A percentile compares a stretch with the other conserved stretches of the same genome.
Evolutionary conservation across 2,329 filamentous ascomycete genomes (phyloP).

Genomic region (Cordyceps fumosorosea): DNA sequence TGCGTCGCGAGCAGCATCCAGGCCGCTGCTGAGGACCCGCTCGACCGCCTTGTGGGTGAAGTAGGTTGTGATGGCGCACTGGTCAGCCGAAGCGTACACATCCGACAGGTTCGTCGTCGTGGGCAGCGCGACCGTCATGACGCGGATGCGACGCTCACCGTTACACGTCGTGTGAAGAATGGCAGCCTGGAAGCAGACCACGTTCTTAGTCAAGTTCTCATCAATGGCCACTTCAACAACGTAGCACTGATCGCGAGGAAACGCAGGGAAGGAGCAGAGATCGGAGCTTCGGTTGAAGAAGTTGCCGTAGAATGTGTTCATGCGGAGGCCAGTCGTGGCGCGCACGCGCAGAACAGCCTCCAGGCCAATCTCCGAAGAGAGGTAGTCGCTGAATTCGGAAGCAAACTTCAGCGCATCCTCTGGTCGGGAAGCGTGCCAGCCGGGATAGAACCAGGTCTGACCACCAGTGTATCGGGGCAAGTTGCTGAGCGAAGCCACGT

Average conservation of each 20-base stretch:
- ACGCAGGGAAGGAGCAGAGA: slow-evolving; percentile 94
- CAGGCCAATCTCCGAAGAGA: slow-evolving; percentile 93
- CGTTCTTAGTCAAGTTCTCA: slow-evolving; percentile 83
- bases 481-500: slow-evolving; percentile 93
- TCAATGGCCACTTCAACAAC: slow-evolving; percentile 98
- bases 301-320: slow-evolving; percentile 98
- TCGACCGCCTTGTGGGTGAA: slow-evolving; percentile 98
- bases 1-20: slow-evolving; percentile 86
- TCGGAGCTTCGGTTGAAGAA: slow-evolving; percentile 99
- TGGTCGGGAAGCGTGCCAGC: slow-evolving; percentile 87
- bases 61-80: slow-evolving; percentile 86
- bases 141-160: slow-evolving; percentile 88
- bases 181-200: slow-evolving; percentile 88
- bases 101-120: slow-evolving; percentile 88
- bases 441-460: slow-evolving; percentile 97
- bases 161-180: slow-evolving; percentile 98
- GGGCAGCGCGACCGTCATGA: slow-evolving; percentile 86
- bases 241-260: slow-evolving; percentile 94
- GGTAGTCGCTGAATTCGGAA: slow-evolving; percentile 89
- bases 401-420: slow-evolving; percentile 98
- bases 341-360: slow-evolving; percentile 94
- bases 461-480: slow-evolving; percentile 93
- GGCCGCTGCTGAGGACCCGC: slow-evolving; percentile 72
- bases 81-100: slow-evolving; percentile 90
- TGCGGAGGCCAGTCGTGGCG: slow-evolving; percentile 87